A percentile compares a stretch with the other conserved stretches of the same genome.
Evolutionary conservation across 2,329 filamentous ascomycete species (phyloP).

Genomic region (Fusarium xylarioides): DNA sequence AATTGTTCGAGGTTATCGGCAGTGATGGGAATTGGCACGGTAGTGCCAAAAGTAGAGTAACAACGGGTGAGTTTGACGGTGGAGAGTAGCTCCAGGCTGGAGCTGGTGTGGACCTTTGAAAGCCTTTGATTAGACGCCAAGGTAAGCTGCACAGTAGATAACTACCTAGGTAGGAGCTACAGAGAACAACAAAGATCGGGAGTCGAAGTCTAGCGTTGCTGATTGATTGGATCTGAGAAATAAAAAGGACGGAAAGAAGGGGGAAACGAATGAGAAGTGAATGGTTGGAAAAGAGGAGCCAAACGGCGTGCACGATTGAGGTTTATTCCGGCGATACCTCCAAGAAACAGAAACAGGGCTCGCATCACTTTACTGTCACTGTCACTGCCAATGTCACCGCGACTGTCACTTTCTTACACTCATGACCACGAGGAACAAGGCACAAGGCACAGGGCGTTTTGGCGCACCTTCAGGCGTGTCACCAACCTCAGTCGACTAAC

Average conservation of each 20-base stretch:
- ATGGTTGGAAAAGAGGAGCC: constrained; percentile 22
- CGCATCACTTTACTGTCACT: background rate
- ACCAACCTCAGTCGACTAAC: background rate
- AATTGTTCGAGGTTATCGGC: constrained; percentile 30
- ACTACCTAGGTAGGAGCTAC: background rate
- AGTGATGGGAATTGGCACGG: constrained; percentile 28
- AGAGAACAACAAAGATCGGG: constrained; percentile 1
- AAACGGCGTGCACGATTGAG: constrained; percentile 23
- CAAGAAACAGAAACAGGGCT: background rate
- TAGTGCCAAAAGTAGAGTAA: constrained; percentile 31
- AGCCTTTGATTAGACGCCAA: constrained; percentile 31
- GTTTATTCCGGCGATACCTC: constrained; percentile 31
- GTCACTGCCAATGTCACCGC: constrained; percentile 2
- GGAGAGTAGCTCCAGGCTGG: constrained; percentile 42
- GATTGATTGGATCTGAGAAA: background rate
- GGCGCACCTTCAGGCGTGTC: constrained; percentile 4
- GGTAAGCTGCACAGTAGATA: background rate
- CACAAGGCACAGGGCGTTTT: constrained; percentile 32
- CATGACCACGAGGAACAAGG: constrained; percentile 26
- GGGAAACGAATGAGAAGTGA: constrained; percentile 8
- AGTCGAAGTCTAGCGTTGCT: background rate
- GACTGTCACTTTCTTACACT: constrained; percentile 17
- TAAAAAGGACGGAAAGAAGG: background rate
- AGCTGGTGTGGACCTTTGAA: constrained; percentile 43
- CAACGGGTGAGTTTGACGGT: constrained; percentile 38